Evolutionary conservation across 116 monocot species (phyloP).

Genomic region (Iris pallida): DNA sequence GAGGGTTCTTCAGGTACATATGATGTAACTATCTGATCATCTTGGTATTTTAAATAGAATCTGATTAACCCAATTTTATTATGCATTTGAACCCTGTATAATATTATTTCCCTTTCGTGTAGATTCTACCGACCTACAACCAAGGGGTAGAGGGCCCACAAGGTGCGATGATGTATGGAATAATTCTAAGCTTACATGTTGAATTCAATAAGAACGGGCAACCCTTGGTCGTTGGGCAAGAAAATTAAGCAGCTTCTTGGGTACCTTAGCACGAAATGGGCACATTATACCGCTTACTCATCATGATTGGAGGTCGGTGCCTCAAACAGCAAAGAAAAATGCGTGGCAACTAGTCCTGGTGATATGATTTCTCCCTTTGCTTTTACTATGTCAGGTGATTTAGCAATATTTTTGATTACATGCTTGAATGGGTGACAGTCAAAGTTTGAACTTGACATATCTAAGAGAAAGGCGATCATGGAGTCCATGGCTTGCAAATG

Average conservation of each 20-base stretch:
- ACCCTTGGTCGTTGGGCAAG: slow-evolving; percentile 5
- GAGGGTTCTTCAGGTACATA: no score
- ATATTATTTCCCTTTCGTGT: no score
- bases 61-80: no score
- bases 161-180: no score
- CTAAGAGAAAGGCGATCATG: slow-evolving; percentile 2
- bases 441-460: slow-evolving; percentile 12
- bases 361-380: background rate
- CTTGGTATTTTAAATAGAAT: no score
- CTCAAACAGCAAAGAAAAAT: slow-evolving; percentile 5
- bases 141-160: no score
- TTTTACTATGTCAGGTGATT: no score
- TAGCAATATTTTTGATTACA: no score
- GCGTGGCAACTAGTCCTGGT: slow-evolving; percentile 12
- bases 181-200: slow-evolving; percentile 6
- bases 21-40: no score
- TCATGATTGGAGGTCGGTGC: slow-evolving; percentile 11
- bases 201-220: slow-evolving; percentile 7
- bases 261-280: slow-evolving; percentile 13
- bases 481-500: slow-evolving; percentile 8
- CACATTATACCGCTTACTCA: slow-evolving; percentile 6
- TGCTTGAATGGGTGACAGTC: background rate
- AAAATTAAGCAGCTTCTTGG: slow-evolving; percentile 12
- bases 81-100: no score
- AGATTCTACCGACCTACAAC: no score